Base-by-base conservation (phyloP, 2,329 filamentous ascomycete genomes). In the Talaromyces pinophilus region DNA sequence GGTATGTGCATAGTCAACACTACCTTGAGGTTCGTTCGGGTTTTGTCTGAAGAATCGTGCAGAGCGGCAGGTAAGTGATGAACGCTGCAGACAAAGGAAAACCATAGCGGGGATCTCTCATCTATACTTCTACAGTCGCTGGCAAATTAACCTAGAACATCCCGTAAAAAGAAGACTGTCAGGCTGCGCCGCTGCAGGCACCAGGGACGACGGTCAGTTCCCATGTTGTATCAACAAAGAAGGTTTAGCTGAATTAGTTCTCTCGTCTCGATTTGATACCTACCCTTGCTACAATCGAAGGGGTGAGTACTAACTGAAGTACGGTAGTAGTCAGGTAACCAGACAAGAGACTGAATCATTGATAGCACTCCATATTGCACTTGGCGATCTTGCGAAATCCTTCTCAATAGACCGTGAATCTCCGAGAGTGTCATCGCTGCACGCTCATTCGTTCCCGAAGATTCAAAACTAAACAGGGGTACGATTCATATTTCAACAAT, bases 391-490 rank as follows among this genome's bases (percentile, higher is more conserved):
- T 50, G 22, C 22, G 25, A 52, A 52, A 52, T 52, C 48, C 25
- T 11, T 54, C 50, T 8, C 11, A 35, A 35, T 10, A 50, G 42
- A 33, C 15, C 59, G 40, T 33, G 59, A 22, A 46, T 48, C 59
- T 50, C 59, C n/a, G 59, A 48, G 15, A 33, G 19, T 7, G 46
- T 50, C 44, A 62, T 15, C n/a, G 42, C 40, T 19, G 42, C 19
- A 61, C 28, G 42, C 42, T 60, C 33, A 28, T 62, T 62, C 60
- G 46, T 22, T 62, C 19, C n/a, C 33, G 5, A 25, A 46, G n/a
- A 50, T 25, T 22, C 15, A 17, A 38, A 25, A 33, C 30, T 5
- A 5, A 48, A 35, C 46, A 50, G 42, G 28, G n/a, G 28, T 62
- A 25, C 5, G 44, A 50, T 48, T 35, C 46, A 50, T 50, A 13